Percentiles rank a stretch among this genome's conserved stretches.
Evolutionary conservation across 108 stramenopile species (phyloP).

Genomic region (Skeletonema costatum): DNA sequence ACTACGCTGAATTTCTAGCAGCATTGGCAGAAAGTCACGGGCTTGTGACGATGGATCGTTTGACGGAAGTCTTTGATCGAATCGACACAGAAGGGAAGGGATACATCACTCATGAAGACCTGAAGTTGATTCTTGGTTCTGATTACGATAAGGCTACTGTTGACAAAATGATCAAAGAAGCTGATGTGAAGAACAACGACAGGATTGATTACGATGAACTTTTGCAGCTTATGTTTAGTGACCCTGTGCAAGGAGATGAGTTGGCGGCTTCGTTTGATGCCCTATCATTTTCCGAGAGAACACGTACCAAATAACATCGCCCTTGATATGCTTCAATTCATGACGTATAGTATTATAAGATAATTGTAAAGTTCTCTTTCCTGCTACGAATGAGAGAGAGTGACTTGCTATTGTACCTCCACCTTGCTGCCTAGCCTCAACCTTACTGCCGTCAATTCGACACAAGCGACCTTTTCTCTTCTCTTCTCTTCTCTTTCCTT

Average conservation of each 20-base stretch:
- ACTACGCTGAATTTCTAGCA: conserved; percentile 79
- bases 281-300: not conserved
- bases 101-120: conserved; percentile 65
- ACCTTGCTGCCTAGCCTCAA: no score
- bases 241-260: conserved; percentile 40
- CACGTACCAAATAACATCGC: no score
- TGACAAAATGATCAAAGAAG: conserved; percentile 65
- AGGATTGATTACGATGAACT: conserved; percentile 75
- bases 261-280: conserved; percentile 6
- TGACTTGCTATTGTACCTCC: no score
- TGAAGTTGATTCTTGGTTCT: conserved; percentile 59
- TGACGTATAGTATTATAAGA: no score
- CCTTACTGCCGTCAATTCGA: no score
- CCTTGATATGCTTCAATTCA: no score
- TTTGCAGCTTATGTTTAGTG: conserved; percentile 59
- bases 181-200: conserved; percentile 62
- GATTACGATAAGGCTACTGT: conserved; percentile 67
- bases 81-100: conserved; percentile 74
- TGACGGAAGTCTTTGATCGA: conserved; percentile 77
- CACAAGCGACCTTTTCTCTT: no score
- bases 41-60: conserved; percentile 63
- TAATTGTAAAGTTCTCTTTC: no score
- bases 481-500: no score
- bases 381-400: no score
- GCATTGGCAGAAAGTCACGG: conserved; percentile 71